A percentile compares a stretch with the other conserved stretches of the same genome.
phyloP scores from a whole-genome alignment of 2,329 filamentous ascomycete genomes.

The Rhinocladiella similis region DNA sequence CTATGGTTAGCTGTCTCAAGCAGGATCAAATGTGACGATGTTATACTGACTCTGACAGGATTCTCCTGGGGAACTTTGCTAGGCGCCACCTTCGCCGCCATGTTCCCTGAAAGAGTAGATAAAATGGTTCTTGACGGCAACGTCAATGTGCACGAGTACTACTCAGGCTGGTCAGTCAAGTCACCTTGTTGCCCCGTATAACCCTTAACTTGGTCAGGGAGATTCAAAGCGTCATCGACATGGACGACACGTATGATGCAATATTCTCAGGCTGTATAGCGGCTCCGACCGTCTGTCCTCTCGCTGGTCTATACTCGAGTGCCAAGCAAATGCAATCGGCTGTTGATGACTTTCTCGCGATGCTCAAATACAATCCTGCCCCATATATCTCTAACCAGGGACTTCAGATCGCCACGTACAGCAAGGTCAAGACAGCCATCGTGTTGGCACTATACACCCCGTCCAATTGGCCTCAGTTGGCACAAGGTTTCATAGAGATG shows the following conservation, averaged over 20 bases:
- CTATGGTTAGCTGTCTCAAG: conserved; percentile 30
- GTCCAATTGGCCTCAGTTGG: not conserved
- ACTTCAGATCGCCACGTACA: not conserved
- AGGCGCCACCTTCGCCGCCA: conserved; percentile 30
- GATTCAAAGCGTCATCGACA: not conserved
- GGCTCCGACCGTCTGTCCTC: not conserved
- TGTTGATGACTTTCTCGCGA: not conserved
- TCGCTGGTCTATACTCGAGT: not conserved
- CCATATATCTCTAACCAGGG: not conserved
- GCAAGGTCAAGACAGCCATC: not conserved
- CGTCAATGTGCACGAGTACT: conserved; percentile 4
- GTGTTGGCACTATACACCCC: conserved; percentile 7
- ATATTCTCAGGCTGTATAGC: not conserved
- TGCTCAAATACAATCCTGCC: conserved; percentile 1
- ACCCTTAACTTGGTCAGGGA: not conserved
- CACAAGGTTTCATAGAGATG: not conserved
- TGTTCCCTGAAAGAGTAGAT: conserved; percentile 25
- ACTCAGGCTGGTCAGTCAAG: not conserved
- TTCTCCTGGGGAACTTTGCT: conserved; percentile 32
- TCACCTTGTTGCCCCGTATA: not conserved
- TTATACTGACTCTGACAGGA: conserved; percentile 15
- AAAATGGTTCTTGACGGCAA: conserved; percentile 11
- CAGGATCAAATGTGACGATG: no score
- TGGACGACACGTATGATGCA: not conserved
- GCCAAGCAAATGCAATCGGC: conserved; percentile 3